Conservation (phyloP, 208 protist species). For the Crithidia fasciculata region DNA sequence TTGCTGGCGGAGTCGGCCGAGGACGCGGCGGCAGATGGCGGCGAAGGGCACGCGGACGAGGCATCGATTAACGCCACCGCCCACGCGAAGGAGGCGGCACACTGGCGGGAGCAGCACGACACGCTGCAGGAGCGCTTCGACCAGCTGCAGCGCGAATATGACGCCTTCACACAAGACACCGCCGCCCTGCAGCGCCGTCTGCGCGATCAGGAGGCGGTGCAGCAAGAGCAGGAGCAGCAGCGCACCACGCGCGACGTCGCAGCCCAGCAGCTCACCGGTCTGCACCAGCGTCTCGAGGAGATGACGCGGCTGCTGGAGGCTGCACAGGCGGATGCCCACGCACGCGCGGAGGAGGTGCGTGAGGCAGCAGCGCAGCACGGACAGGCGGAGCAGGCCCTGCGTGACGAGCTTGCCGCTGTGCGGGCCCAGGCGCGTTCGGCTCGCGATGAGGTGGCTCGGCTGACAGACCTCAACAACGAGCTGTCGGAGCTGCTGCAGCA, state of each 20-base stretch:
- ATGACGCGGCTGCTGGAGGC: slow-evolving; percentile 36
- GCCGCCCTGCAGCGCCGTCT: slow-evolving; percentile 25
- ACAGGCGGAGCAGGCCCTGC: slow-evolving; percentile 12
- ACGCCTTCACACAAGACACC: slow-evolving; percentile 41
- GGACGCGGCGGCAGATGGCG: not conserved
- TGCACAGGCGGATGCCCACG: slow-evolving; percentile 35
- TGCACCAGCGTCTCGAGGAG: slow-evolving; percentile 36
- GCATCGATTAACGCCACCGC: not conserved
- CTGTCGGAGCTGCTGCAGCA: slow-evolving; percentile 51
- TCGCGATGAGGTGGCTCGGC: slow-evolving; percentile 26
- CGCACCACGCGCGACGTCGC: slow-evolving; percentile 26
- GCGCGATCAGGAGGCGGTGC: slow-evolving; percentile 23
- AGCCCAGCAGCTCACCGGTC: slow-evolving; percentile 29
- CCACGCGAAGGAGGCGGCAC: slow-evolving; percentile 10
- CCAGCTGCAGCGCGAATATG: slow-evolving; percentile 58
- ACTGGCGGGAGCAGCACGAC: slow-evolving; percentile 40
- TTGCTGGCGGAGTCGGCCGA: not conserved
- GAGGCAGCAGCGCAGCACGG: slow-evolving; percentile 10
- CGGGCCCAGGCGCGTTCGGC: slow-evolving; percentile 23
- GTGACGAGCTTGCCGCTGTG: slow-evolving; percentile 14
- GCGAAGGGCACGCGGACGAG: not conserved
- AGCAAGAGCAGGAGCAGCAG: slow-evolving; percentile 28
- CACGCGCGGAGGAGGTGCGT: slow-evolving; percentile 19
- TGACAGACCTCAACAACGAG: slow-evolving; percentile 46
- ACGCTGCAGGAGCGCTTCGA: slow-evolving; percentile 45